These are phyloP conservation scores for Rhodotorula sp. DNA, from an alignment of 1,284 basidiomycete species.

Conservation along the genomic window DNA sequence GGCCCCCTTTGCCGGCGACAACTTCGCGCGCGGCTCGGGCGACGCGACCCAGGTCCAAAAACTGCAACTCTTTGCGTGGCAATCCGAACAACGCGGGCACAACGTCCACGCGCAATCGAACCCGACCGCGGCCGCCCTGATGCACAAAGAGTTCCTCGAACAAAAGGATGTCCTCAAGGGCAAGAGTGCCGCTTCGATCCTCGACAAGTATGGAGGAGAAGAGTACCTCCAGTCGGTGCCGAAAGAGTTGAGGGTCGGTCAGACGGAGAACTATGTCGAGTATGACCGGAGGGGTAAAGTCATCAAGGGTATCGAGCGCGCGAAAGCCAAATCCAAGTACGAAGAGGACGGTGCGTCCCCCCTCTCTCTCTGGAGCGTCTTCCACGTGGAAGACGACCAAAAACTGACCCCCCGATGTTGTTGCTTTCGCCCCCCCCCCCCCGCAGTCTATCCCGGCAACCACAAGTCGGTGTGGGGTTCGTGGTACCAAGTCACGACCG, in stretches of 20 bases:
- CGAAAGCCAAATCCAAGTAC: slow-evolving; percentile 84
- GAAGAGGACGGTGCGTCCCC: slow-evolving; percentile 77
- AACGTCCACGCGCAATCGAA: slow-evolving; percentile 95
- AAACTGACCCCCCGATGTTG: neutral
- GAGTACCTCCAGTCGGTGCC: slow-evolving; percentile 86
- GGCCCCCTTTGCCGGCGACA: slow-evolving; percentile 93
- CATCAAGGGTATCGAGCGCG: slow-evolving; percentile 85
- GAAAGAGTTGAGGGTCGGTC: slow-evolving; percentile 83
- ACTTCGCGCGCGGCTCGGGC: slow-evolving; percentile 85
- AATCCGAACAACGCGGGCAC: slow-evolving; percentile 86
- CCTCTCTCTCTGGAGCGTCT: neutral
- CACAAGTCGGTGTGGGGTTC: slow-evolving; percentile 95
- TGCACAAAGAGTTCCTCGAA: slow-evolving; percentile 84
- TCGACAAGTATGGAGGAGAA: slow-evolving; percentile 90
- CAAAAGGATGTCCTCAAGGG: slow-evolving; percentile 92
- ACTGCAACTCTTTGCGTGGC: slow-evolving; percentile 96
- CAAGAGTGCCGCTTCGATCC: slow-evolving; percentile 77
- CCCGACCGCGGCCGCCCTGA: slow-evolving; percentile 88
- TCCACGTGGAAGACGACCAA: neutral
- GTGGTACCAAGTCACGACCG: slow-evolving; percentile 73
- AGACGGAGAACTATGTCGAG: slow-evolving; percentile 97
- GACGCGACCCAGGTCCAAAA: slow-evolving; percentile 88
- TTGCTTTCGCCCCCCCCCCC: neutral
- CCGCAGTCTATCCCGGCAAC: slow-evolving; percentile 81
- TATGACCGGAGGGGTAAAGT: slow-evolving; percentile 90